phyloP scores from a whole-genome alignment of 805 yeast genomes.

The Candida odintsovae region DNA sequence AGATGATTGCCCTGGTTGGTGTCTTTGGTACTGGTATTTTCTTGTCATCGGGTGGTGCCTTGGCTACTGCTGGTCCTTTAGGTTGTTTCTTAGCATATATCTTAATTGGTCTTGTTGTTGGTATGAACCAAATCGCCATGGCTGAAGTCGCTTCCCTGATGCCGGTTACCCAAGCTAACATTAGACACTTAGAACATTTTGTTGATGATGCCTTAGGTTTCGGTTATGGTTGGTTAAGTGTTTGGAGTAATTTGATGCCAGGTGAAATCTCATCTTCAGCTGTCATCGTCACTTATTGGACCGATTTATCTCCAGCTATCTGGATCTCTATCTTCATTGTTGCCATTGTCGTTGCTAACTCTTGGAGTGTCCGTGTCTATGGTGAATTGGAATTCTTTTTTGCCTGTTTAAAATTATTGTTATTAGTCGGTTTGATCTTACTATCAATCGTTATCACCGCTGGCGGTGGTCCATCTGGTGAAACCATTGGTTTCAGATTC shows the following conservation, averaged over 20 bases:
- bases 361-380: constrained; percentile 34
- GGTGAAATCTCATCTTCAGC: constrained; percentile 41
- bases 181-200: constrained; percentile 32
- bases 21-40: constrained; percentile 40
- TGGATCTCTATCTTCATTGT: constrained; percentile 37
- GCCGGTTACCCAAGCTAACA: constrained; percentile 32
- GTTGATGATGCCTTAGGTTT: constrained; percentile 41
- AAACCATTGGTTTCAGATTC: constrained; percentile 31
- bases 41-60: constrained; percentile 32
- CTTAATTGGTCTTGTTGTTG: constrained; percentile 30
- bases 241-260: constrained; percentile 37
- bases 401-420: constrained; percentile 47
- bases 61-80: constrained; percentile 29
- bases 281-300: constrained; percentile 41
- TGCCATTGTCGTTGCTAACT: constrained; percentile 30
- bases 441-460: constrained; percentile 49
- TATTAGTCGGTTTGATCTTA: constrained; percentile 57
- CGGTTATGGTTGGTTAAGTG: constrained; percentile 38
- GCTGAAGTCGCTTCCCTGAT: constrained; percentile 32
- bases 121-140: constrained; percentile 34
- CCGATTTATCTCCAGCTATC: constrained; percentile 36
- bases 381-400: constrained; percentile 58
- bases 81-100: constrained; percentile 30
- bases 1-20: constrained; percentile 44
- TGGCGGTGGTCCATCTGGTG: constrained; percentile 51